Base-by-base conservation (phyloP, 2,329 filamentous ascomycete species). In the Penicillium sp. region DNA sequence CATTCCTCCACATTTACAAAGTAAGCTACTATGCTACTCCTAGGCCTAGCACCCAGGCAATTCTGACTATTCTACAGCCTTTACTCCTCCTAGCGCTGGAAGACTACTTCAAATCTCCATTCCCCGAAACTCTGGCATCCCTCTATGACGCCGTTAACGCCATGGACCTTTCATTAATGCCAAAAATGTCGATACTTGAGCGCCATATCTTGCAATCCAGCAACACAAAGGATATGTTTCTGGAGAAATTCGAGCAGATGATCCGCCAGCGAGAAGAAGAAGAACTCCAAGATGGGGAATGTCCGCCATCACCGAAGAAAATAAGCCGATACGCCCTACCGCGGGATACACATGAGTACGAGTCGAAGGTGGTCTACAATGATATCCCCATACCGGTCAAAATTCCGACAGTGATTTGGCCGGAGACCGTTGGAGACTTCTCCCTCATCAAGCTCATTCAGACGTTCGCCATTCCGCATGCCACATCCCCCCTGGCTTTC, bases 1-100 rank as follows among this genome's bases (percentile, higher is more conserved):
- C 94, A 3, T 99, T 99, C 76, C 79, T 99, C 65, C 94, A 99
- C 77, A 99, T 99, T 63, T 99, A 99, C 80, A 99, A 99, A 84
- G 90, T 89, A 73, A 65, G 80, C 23, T 21, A 35, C 3, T 89
- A 73, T 64, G 80, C 19, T n/a, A 48, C 25, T 15, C 19, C 5
- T 17, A 8, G 21, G 21, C 10, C 58, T 27, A 6, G 52, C 31
- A 19, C 43, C 29, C 9, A 25, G 4, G 13, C 12, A 17, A 29
- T 33, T 39, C 43, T 68, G 56, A 68, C 65, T 55, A 36, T 31
- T 17, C 36, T 19, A 38, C 58, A 93, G 90, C 94, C 94, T 29
- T 82, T 99, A 39, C 82, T 99, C 51, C 81, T 99, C 38, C 79
- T 99, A 43, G 94, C 94, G 0, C 81, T 99, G 52, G 93, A 99